Base-by-base conservation (phyloP, 2,329 filamentous ascomycete species). In the Alternaria gansuensis region DNA sequence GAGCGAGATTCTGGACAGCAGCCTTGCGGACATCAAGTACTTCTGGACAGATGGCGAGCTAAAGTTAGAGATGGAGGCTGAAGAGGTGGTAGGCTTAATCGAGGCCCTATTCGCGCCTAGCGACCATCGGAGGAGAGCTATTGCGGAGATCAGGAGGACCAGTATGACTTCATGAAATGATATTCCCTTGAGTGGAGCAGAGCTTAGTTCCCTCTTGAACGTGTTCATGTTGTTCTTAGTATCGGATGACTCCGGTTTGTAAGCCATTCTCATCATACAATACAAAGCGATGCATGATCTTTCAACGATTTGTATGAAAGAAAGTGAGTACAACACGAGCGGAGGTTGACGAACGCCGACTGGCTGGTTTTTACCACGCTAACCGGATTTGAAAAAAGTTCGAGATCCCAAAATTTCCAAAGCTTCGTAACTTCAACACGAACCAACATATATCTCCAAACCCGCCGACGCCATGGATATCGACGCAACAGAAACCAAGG, bases 11-110 rank as follows among this genome's bases (percentile, higher is more conserved):
- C 71, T 89, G 51, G 87, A 88, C 53, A 84, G 84, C 54, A 86
- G 82, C 48, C 76, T 89, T 14, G 87, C 85, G 21, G 87, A 89
- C 67, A 89, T 89, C 76, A 87, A 84, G 67, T 89, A 84, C 62
- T 72, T 89, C 41, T 89, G 87, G 87, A 81, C 80, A 3, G 86
- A 89, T 65, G 85, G 85, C n/a, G 87, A 87, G 72, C 68, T 89
- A 66, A 83, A 83, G 59, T 71, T 88, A 54, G 87, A 89, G 68
- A 89, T 88, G 75, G 82, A 82, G 24, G 78, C 79, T 3, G 85
- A 87, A 33, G 87, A 89, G 70, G 82, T 89, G 8, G 79, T 87
- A 13, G 87, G 88, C 67, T 68, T 89, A 72, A 85, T 89, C 50
- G 81, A 86, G 73, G 87, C 87, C 17, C 74, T 89, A 34, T 89